Evolutionary conservation across 768 basidiomycete genomes (phyloP), one percentile per base, ranked within the genome.

Genomic region (Phaeolepiota aurea): DNA sequence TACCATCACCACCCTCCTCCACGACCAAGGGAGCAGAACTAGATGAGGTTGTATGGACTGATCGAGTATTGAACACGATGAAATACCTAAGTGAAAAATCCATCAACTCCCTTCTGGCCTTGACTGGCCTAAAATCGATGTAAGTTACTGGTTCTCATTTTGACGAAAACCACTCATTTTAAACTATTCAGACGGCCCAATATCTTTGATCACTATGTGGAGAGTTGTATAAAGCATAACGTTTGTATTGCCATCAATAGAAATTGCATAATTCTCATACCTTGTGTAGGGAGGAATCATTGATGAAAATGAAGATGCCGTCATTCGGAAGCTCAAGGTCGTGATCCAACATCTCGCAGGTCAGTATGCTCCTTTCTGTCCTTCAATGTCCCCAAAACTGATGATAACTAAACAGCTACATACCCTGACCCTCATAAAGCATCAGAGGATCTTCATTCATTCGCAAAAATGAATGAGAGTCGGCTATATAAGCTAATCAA

Each of bases 21-120:
- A 66, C 66, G 11, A 65, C 65, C 2, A 70, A 66, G 49, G 69
- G 56, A 3, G 58, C 56, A 20, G 83, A 85, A 20, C 62, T 82
- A 2, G 89, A 93, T 46, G 91, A 94, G 52, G 67, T 62, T 0
- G 72, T 74, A 0, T 98, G 93, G 93, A 87, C 87, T 0, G 91
- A 96, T 51, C 69, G 82, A 15, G 56, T 96, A 23, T 65, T 98
- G 12, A 69, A 71, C 28, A 79, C 81, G 1, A 80, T 92, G 76
- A 68, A 69, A 23, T 71, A 72, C 48, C 62, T 97, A 36, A 76
- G 82, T 30, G 77, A 79, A 11, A 68, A 68, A 21, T 70, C 74
- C 0, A 65, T 76, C 37, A 73, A 71, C 38, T 65, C 74, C 0
- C 53, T 97, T 19, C 53, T 89, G 10, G 56, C 55, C 7, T 55